Base-by-base conservation (phyloP, 805 yeast genomes). In the Ogataea angusta region DNA sequence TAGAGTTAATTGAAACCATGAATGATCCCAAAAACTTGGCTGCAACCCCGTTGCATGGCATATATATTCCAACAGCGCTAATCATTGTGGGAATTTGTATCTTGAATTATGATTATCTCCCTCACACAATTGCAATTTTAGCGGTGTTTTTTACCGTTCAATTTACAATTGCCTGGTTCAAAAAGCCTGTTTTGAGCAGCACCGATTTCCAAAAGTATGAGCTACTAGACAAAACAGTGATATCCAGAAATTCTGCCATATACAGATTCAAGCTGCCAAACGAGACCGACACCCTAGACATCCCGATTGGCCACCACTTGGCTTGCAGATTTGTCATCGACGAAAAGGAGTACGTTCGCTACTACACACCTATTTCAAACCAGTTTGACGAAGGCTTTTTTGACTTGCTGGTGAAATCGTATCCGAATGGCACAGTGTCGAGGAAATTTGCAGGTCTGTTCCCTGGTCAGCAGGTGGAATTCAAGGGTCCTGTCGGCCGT, bases 401-500 rank as follows among this genome's bases (percentile, higher is more conserved):
- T 52, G 95, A 85, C 57, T 70, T 85, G 36, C 66, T 85, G 57
- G 85, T 85, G 28, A 85, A 85, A 63, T 82, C 89, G 3, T 85
- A 85, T 59, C 70, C 76, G 27, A 76, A 78, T 27, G 95, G 95
- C 26, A 70, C 62, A 41, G 86, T 85, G 6, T 82, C 90, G 5
- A 78, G 70, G 52, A 66, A 72, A 47, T 76, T 85, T 62, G 91
- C 91, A 4, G 56, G 69, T 46, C 69, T 85, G 52, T 67, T 64
- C 38, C 77, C 77, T 32, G 91, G 89, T 25, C 79, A 79, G 59
- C 69, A 73, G 15, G 85, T 84, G 14, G 75, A 75, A 46, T 84
- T 85, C 55, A 76, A 79, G 60, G 95, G 95, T 2, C 89, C 93
- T 13, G 84, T 84, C 36, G 93, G 95, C 12, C 73, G 81, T 58